phyloP scores from a whole-genome alignment of 2,329 filamentous ascomycete genomes.

The Aureobasidium subglaciale region DNA sequence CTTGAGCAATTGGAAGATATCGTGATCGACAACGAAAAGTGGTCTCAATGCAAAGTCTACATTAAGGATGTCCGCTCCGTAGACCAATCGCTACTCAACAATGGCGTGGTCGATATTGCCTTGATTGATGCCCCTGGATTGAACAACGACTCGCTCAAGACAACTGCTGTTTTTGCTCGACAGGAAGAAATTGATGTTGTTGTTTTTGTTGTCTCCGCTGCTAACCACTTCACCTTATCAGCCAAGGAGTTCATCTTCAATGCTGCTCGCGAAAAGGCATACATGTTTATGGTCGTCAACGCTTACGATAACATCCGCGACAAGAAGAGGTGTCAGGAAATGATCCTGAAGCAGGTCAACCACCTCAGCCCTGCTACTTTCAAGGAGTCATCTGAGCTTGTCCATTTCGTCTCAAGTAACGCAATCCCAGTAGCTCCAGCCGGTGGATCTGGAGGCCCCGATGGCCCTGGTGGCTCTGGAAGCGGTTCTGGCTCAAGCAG shows the following conservation, averaged over 20 bases:
- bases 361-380: conserved; percentile 84
- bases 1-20: conserved; percentile 77
- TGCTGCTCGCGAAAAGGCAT: conserved; percentile 92
- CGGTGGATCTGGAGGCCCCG: conserved; percentile 49
- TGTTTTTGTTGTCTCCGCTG: conserved; percentile 94
- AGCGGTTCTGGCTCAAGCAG: conserved; percentile 23
- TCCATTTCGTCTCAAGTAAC: conserved; percentile 97
- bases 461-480: conserved; percentile 44
- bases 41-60: conserved; percentile 95
- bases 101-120: conserved; percentile 95
- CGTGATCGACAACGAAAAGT: conserved; percentile 79
- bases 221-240: conserved; percentile 95
- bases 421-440: conserved; percentile 69
- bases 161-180: conserved; percentile 90
- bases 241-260: conserved; percentile 98
- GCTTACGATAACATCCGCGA: conserved; percentile 92
- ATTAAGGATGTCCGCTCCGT: conserved; percentile 83
- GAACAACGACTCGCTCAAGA: conserved; percentile 94
- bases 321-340: conserved; percentile 82
- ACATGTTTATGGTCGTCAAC: conserved; percentile 98
- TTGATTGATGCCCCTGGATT: conserved; percentile 93
- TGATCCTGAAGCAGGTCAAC: conserved; percentile 84
- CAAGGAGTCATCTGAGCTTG: conserved; percentile 86
- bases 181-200: conserved; percentile 99
- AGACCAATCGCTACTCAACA: conserved; percentile 90